These are phyloP conservation scores for Sporopachydermia cereana DNA, from an alignment of 1,139 yeast genomes.

Conservation along the genomic window DNA sequence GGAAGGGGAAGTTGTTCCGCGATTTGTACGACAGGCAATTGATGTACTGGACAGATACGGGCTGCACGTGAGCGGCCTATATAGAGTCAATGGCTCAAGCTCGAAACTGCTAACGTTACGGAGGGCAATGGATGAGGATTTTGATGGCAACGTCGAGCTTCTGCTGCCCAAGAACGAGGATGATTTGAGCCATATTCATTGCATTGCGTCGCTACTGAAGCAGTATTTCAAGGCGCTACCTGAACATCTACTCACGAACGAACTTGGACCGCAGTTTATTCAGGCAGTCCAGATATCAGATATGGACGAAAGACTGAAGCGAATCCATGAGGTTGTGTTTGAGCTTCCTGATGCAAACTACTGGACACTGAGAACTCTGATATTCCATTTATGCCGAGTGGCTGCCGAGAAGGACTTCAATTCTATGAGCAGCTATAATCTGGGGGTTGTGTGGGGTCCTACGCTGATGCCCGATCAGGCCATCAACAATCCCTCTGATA, in stretches of 20 bases:
- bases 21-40: conserved; percentile 82
- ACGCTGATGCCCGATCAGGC: conserved; percentile 58
- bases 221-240: conserved; percentile 58
- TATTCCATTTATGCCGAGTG: conserved; percentile 75
- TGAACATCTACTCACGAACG: conserved; percentile 53
- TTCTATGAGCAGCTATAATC: conserved; percentile 69
- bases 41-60: conserved; percentile 80
- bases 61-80: conserved; percentile 75
- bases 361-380: conserved; percentile 73
- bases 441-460: conserved; percentile 93
- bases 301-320: conserved; percentile 47
- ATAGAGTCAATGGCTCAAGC: conserved; percentile 74
- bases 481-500: conserved; percentile 58
- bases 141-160: conserved; percentile 45
- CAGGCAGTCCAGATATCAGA: conserved; percentile 66
- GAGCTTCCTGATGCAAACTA: conserved; percentile 91
- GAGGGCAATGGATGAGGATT: conserved; percentile 67
- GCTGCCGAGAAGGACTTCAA: conserved; percentile 51
- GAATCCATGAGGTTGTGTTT: conserved; percentile 77
- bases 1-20: conserved; percentile 87
- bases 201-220: conserved; percentile 62
- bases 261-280: conserved; percentile 45
- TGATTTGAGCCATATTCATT: conserved; percentile 26
- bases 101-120: conserved; percentile 61
- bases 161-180: conserved; percentile 30